These are phyloP conservation scores for Lachnellula arida DNA, from an alignment of 2,329 filamentous ascomycete genomes.

Conservation along the genomic window DNA sequence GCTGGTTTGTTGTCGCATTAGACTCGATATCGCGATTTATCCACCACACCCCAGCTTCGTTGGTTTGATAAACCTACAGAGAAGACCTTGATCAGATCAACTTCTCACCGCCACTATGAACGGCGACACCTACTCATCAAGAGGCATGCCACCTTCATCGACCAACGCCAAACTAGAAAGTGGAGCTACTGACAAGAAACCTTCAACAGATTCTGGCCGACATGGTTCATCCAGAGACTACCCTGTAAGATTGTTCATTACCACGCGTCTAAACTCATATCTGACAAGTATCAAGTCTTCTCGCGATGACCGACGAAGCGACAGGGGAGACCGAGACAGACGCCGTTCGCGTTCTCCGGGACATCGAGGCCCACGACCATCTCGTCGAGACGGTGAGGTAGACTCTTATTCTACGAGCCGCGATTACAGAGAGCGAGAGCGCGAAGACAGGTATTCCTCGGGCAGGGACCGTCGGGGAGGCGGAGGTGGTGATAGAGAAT, in stretches of 20 bases:
- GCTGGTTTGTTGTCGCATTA: neutral
- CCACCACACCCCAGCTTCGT: neutral
- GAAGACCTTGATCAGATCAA: neutral
- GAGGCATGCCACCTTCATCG: constrained; percentile 50
- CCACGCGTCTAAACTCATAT: neutral
- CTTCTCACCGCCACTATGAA: constrained; percentile 57
- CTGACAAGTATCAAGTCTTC: constrained; percentile 30
- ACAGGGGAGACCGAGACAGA: constrained; percentile 51
- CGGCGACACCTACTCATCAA: constrained; percentile 75
- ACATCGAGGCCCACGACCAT: constrained; percentile 58
- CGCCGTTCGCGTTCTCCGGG: constrained; percentile 85
- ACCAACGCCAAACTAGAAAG: constrained; percentile 23
- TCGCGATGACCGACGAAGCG: constrained; percentile 38
- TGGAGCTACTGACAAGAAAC: constrained; percentile 33
- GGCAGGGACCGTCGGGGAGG: constrained; percentile 54
- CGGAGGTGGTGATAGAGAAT: constrained; percentile 64
- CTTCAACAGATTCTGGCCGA: constrained; percentile 43
- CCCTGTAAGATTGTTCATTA: constrained; percentile 39
- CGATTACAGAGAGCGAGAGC: constrained; percentile 86
- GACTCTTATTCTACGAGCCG: constrained; percentile 92
- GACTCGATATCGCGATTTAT: neutral
- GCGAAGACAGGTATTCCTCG: constrained; percentile 78
- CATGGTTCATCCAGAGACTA: constrained; percentile 45
- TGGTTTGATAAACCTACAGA: neutral
- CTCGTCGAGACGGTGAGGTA: constrained; percentile 68